Conservation (phyloP, 345 rosid species). For the Stellera chamaejasme region DNA sequence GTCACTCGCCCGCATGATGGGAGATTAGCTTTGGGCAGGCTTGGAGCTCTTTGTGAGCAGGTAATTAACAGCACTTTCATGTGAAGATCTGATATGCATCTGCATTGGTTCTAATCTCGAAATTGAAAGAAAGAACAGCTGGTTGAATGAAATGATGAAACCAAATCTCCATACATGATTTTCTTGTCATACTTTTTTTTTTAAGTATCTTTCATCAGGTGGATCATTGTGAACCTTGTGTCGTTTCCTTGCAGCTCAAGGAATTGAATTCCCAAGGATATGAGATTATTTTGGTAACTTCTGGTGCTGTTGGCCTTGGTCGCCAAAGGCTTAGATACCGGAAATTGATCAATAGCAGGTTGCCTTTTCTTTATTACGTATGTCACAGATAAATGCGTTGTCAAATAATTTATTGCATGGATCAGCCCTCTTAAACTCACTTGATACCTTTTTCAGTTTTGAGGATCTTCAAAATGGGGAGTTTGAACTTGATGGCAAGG, state of each 20-base stretch:
- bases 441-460: conserved; percentile 25
- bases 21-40: conserved; percentile 48
- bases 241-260: conserved; percentile 31
- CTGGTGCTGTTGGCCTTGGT: conserved; percentile 61
- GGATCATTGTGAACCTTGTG: not conserved
- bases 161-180: no score
- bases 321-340: conserved; percentile 48
- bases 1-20: conserved; percentile 53
- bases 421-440: not conserved
- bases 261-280: conserved; percentile 38
- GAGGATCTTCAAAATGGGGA: conserved; percentile 57
- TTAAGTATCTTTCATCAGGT: no score
- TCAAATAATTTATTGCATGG: no score
- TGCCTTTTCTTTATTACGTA: not conserved
- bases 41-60: conserved; percentile 59
- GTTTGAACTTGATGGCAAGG: conserved; percentile 46
- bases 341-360: conserved; percentile 52
- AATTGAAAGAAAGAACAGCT: no score
- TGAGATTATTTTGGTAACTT: conserved; percentile 44
- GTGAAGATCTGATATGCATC: no score
- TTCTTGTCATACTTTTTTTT: no score
- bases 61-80: conserved; percentile 9
- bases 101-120: no score
- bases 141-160: no score
- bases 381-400: no score